Conservation (phyloP, 805 yeast genomes). For the Spathaspora girioi region DNA sequence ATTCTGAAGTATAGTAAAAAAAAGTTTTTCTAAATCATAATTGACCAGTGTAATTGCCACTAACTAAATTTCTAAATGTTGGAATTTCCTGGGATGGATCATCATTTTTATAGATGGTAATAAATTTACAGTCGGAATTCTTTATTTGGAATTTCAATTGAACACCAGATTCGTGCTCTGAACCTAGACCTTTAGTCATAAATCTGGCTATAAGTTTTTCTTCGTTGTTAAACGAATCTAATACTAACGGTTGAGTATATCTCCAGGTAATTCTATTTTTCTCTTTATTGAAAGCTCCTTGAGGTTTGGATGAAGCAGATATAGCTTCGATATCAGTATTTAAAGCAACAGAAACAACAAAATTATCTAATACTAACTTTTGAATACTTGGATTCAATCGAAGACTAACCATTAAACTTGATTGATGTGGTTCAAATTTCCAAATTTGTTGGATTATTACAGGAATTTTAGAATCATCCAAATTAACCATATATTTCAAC, state of each 20-base stretch:
- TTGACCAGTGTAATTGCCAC: slow-evolving; percentile 40
- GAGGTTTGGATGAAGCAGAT: slow-evolving; percentile 85
- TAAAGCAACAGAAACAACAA: slow-evolving; percentile 59
- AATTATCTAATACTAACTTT: slow-evolving; percentile 48
- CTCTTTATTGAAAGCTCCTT: slow-evolving; percentile 86
- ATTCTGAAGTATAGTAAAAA: neutral
- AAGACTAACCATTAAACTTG: slow-evolving; percentile 77
- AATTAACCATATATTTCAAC: slow-evolving; percentile 63
- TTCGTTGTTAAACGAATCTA: slow-evolving; percentile 33
- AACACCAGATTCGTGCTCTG: slow-evolving; percentile 73
- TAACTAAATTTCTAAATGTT: slow-evolving; percentile 43
- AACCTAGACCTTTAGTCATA: slow-evolving; percentile 65
- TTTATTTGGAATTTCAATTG: slow-evolving; percentile 60
- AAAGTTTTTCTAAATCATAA: neutral
- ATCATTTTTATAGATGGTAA: slow-evolving; percentile 29
- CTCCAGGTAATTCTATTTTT: slow-evolving; percentile 87
- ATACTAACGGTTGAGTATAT: slow-evolving; percentile 40
- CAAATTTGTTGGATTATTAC: slow-evolving; percentile 75
- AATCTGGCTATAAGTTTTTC: slow-evolving; percentile 83
- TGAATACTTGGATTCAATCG: slow-evolving; percentile 49
- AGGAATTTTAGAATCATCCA: slow-evolving; percentile 47
- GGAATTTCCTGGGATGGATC: slow-evolving; percentile 38
- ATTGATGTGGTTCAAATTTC: slow-evolving; percentile 83
- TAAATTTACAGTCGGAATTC: slow-evolving; percentile 37
- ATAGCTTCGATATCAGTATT: slow-evolving; percentile 56